Evolutionary conservation across 306 rosid genomes (phyloP).

Genomic region (Quercus mongolica): DNA sequence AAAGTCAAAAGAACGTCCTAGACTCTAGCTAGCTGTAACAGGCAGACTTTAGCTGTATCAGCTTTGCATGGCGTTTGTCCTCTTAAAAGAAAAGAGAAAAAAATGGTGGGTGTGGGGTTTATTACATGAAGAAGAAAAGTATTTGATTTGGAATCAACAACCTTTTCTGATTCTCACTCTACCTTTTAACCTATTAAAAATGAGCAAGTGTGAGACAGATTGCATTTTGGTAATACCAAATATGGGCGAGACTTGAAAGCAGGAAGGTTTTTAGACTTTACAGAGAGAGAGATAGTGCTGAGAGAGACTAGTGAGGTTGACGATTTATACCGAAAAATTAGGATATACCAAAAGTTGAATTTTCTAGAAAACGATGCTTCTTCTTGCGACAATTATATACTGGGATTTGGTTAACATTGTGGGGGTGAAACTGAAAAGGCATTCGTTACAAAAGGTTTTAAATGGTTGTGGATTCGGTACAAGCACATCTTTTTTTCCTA

Average conservation of each 20-base stretch:
- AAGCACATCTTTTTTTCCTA: too few species aligned
- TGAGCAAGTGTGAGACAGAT: too few species aligned
- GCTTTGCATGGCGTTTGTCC: slow-evolving; percentile 6
- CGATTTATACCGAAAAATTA: neutral
- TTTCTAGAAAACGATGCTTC: too few species aligned
- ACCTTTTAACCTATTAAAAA: neutral
- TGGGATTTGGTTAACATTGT: too few species aligned
- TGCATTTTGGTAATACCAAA: neutral
- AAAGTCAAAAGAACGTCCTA: neutral
- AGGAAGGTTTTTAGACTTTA: too few species aligned
- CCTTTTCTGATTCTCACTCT: neutral
- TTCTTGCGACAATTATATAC: too few species aligned
- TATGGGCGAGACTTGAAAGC: neutral
- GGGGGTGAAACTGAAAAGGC: too few species aligned
- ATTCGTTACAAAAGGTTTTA: too few species aligned
- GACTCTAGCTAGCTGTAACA: too few species aligned
- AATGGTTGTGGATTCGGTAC: too few species aligned
- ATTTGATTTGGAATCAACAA: neutral
- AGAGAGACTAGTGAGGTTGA: neutral
- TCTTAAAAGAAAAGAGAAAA: neutral
- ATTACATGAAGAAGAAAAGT: neutral
- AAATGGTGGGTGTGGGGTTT: neutral
- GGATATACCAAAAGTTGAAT: too few species aligned
- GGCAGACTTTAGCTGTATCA: neutral
- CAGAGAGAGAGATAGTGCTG: neutral